Evolutionary conservation across 2,329 filamentous ascomycete species (phyloP).

Genomic region (Ophiobolus disseminans): DNA sequence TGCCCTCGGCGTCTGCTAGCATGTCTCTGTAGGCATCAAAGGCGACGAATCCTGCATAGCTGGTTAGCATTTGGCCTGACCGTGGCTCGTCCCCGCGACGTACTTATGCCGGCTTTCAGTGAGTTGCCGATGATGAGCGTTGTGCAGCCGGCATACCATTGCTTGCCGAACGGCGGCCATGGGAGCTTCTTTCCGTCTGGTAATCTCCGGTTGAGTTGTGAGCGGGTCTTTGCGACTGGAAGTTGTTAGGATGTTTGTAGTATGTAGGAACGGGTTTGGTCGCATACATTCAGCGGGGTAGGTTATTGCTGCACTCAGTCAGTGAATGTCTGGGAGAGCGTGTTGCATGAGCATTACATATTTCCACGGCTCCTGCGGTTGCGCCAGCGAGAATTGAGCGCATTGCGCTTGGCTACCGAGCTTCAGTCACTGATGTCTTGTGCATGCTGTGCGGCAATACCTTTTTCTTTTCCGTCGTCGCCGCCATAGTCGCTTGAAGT

Average conservation of each 20-base stretch:
- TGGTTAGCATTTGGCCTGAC: conserved; percentile 8
- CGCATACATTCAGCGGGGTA: conserved; percentile 88
- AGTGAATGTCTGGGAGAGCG: conserved; percentile 14
- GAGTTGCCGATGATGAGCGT: conserved; percentile 97
- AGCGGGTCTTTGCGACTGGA: conserved; percentile 88
- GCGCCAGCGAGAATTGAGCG: conserved; percentile 92
- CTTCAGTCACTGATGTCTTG: conserved; percentile 8
- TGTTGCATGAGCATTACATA: conserved; percentile 64
- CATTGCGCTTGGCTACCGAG: conserved; percentile 72
- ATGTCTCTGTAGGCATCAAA: conserved; percentile 93
- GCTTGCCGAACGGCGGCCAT: conserved; percentile 89
- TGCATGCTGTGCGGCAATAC: conserved; percentile 10
- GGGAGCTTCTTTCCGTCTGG: conserved; percentile 85
- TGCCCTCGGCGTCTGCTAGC: conserved; percentile 82
- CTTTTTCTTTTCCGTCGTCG: conserved; percentile 47
- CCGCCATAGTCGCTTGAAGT: conserved; percentile 31
- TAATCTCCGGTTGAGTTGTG: conserved; percentile 87
- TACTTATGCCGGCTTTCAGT: conserved; percentile 92
- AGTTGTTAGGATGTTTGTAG: conserved; percentile 17
- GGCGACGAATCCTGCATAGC: conserved; percentile 77
- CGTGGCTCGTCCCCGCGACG: conserved; percentile 44
- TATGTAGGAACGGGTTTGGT: not conserved
- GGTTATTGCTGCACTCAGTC: conserved; percentile 70
- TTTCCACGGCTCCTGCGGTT: conserved; percentile 93
- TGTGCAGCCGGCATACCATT: conserved; percentile 98